Conservation (phyloP, 495 filamentous ascomycete genomes). For the Neurospora sp. region DNA sequence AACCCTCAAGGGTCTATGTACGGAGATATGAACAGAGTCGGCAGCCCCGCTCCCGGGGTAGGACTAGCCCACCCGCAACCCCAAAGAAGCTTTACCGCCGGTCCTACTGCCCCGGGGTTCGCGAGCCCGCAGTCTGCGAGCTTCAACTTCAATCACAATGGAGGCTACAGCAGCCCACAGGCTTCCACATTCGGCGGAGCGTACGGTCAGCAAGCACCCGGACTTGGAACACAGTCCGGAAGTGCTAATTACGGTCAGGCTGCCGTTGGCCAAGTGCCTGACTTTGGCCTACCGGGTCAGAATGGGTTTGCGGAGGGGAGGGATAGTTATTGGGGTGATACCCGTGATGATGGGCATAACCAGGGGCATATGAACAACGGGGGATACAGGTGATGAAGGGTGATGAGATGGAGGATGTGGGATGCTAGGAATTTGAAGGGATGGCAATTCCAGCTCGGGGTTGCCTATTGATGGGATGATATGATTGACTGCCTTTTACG, state of each 20-base stretch:
- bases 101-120: neutral
- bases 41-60: conserved; percentile 11
- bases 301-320: neutral
- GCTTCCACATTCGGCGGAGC: neutral
- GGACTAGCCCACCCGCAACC: conserved; percentile 16
- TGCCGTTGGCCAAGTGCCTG: neutral
- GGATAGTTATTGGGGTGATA: neutral
- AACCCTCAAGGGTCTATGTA: conserved; percentile 17
- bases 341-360: neutral
- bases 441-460: neutral
- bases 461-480: neutral
- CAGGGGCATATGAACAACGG: neutral
- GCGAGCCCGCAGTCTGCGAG: neutral
- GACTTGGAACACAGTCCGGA: neutral
- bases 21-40: conserved; percentile 8
- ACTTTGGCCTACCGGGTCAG: neutral
- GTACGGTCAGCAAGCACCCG: neutral
- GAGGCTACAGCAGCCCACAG: neutral
- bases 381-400: neutral
- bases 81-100: conserved; percentile 19
- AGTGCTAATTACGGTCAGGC: neutral
- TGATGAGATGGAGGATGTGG: neutral
- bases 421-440: neutral
- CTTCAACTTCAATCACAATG: neutral
- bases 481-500: neutral